Conservation (phyloP, 2,329 filamentous ascomycete species). For the Chaetothyriales sp. region DNA sequence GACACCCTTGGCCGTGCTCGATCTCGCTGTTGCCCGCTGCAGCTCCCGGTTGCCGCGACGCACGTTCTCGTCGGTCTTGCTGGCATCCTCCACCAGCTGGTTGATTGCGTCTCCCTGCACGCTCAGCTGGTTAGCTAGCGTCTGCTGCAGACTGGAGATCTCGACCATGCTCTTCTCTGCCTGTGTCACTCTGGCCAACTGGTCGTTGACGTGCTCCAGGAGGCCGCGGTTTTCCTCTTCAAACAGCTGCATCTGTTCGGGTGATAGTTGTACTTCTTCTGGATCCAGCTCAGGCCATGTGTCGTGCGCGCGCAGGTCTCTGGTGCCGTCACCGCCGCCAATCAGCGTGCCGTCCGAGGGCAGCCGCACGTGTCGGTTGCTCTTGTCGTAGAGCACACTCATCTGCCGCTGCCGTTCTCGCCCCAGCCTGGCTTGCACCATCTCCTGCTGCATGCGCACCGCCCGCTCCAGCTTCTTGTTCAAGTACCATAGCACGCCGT, state of each 20-base stretch:
- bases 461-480: slow-evolving; percentile 60
- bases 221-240: slow-evolving; percentile 85
- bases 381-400: slow-evolving; percentile 59
- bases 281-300: slow-evolving; percentile 2
- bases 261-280: slow-evolving; percentile 45
- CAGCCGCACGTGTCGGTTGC: slow-evolving; percentile 23
- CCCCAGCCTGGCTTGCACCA: slow-evolving; percentile 82
- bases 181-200: slow-evolving; percentile 85
- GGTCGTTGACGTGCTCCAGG: slow-evolving; percentile 83
- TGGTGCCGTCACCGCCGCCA: slow-evolving; percentile 18
- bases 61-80: slow-evolving; percentile 70
- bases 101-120: slow-evolving; percentile 81
- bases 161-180: slow-evolving; percentile 83
- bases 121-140: slow-evolving; percentile 70
- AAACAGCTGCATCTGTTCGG: slow-evolving; percentile 84
- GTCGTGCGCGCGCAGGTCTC: slow-evolving; percentile 14
- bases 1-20: slow-evolving; percentile 59
- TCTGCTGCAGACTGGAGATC: slow-evolving; percentile 80
- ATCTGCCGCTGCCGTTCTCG: slow-evolving; percentile 80
- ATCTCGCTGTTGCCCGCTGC: slow-evolving; percentile 60
- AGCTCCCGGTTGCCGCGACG: slow-evolving; percentile 81
- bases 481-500: slow-evolving; percentile 72
- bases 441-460: slow-evolving; percentile 62
- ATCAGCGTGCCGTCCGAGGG: slow-evolving; percentile 8
- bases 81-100: slow-evolving; percentile 71